Conservation (phyloP, 2,329 filamentous ascomycete species). For the Apiospora koreana region DNA sequence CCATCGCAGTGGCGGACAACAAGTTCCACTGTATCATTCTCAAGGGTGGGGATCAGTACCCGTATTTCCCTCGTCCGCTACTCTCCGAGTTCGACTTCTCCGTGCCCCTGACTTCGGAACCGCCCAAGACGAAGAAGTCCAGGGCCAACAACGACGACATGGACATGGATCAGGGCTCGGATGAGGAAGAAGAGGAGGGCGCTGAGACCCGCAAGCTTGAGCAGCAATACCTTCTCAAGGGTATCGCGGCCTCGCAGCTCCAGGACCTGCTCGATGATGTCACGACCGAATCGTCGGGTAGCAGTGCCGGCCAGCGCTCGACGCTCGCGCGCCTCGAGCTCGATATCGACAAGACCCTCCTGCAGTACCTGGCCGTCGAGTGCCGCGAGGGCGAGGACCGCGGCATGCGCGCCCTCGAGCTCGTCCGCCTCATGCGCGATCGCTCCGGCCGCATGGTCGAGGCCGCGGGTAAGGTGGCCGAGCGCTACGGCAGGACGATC, state of each 20-base stretch:
- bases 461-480: conserved; percentile 85
- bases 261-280: conserved; percentile 73
- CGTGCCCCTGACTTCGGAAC: conserved; percentile 69
- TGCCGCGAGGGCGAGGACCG: conserved; percentile 91
- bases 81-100: conserved; percentile 93
- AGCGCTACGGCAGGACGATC: conserved; percentile 77
- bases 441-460: conserved; percentile 86
- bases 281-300: conserved; percentile 51
- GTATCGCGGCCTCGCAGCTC: conserved; percentile 71
- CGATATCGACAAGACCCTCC: conserved; percentile 84
- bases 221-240: conserved; percentile 77
- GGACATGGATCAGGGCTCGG: conserved; percentile 30
- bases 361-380: conserved; percentile 87
- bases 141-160: conserved; percentile 35
- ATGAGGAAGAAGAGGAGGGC: conserved; percentile 31
- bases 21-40: conserved; percentile 99
- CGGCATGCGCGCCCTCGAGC: conserved; percentile 91
- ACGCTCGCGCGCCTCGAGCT: conserved; percentile 73
- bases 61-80: conserved; percentile 87
- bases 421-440: conserved; percentile 85
- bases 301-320: conserved; percentile 53
- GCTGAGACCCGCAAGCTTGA: conserved; percentile 67
- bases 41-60: conserved; percentile 90
- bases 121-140: conserved; percentile 35
- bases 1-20: conserved; percentile 85